Percentiles rank a stretch among this genome's conserved stretches.
phyloP scores from a whole-genome alignment of 2,329 filamentous ascomycete genomes.

The Verticillium albo-atrum region DNA sequence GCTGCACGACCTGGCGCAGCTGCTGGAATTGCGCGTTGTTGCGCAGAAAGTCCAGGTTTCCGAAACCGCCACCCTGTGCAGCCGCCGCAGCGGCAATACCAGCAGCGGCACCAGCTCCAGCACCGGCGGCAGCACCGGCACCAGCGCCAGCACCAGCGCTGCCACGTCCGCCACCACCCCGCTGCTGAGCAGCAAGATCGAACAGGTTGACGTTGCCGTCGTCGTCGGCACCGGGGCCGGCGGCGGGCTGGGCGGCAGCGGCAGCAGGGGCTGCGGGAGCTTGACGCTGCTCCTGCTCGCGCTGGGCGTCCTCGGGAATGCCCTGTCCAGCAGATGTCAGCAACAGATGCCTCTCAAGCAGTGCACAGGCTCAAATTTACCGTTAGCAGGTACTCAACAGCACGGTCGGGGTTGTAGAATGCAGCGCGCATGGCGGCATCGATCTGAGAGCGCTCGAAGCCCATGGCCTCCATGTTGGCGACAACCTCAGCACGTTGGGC shows the following conservation, averaged over 20 bases:
- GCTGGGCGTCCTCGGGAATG: conserved; percentile 79
- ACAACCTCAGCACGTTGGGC: conserved; percentile 77
- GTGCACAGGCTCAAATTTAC: conserved; percentile 43
- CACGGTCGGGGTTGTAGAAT: conserved; percentile 94
- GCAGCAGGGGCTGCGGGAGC: conserved; percentile 35
- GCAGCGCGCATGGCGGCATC: conserved; percentile 93
- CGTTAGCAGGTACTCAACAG: conserved; percentile 90
- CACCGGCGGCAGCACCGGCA: conserved; percentile 38
- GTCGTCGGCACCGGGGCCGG: conserved; percentile 43
- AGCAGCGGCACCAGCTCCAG: conserved; percentile 39
- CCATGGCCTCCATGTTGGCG: conserved; percentile 95
- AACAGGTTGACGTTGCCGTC: conserved; percentile 82
- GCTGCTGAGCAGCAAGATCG: conserved; percentile 80
- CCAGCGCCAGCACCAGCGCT: conserved; percentile 34
- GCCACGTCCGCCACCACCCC: conserved; percentile 37
- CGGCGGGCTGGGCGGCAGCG: conserved; percentile 30
- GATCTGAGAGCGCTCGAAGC: conserved; percentile 83
- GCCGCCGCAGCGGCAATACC: conserved; percentile 31
- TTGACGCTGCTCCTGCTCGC: conserved; percentile 57
- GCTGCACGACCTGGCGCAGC: conserved; percentile 92
- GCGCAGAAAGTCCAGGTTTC: conserved; percentile 89
- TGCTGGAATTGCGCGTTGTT: conserved; percentile 98
- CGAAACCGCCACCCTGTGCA: conserved; percentile 58
- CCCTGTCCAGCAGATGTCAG: conserved; percentile 51
- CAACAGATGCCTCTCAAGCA: background rate